Percentiles rank a stretch among this genome's conserved stretches.
Evolutionary conservation across 768 basidiomycete species (phyloP).

Genomic region (Porpolomopsis calyptriformis): DNA sequence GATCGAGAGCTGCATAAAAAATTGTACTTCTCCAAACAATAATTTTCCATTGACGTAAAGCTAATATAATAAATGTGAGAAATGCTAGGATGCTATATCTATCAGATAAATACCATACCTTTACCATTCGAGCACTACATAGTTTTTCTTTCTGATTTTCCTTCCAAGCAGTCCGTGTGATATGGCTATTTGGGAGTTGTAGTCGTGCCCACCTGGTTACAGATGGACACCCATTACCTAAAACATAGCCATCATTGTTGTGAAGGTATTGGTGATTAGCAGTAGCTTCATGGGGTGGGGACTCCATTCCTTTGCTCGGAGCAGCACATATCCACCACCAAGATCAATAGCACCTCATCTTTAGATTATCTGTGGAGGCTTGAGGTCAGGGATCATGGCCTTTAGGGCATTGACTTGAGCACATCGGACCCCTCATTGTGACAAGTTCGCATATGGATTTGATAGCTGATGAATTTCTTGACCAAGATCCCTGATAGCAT

Average conservation of each 20-base stretch:
- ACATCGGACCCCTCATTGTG: slow-evolving; percentile 10
- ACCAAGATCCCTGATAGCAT: slow-evolving; percentile 13
- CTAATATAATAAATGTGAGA: not conserved
- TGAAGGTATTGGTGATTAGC: not conserved
- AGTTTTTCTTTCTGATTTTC: slow-evolving; percentile 7
- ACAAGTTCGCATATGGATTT: slow-evolving; percentile 15
- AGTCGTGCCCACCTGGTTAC: slow-evolving; percentile 15
- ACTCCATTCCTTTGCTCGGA: slow-evolving; percentile 1
- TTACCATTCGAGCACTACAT: slow-evolving; percentile 2
- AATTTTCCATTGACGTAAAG: not conserved
- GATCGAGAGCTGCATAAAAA: slow-evolving; percentile 3
- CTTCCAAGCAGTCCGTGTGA: slow-evolving; percentile 15
- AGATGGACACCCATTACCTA: not conserved
- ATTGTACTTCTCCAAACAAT: not conserved
- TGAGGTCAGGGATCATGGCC: slow-evolving; percentile 11
- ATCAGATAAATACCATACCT: too few relatives aligned
- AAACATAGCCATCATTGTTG: not conserved
- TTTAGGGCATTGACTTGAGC: slow-evolving; percentile 5
- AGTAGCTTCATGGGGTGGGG: not conserved
- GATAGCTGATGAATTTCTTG: slow-evolving; percentile 14
- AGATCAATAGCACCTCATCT: slow-evolving; percentile 3
- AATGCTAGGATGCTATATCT: not conserved
- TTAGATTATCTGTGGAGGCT: slow-evolving; percentile 16
- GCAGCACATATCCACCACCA: slow-evolving; percentile 3
- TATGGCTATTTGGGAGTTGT: slow-evolving; percentile 17